A percentile compares a stretch with the other conserved stretches of the same genome.
Conservation (phyloP, 345 rosid species). For the Cochlearia excelsa region DNA sequence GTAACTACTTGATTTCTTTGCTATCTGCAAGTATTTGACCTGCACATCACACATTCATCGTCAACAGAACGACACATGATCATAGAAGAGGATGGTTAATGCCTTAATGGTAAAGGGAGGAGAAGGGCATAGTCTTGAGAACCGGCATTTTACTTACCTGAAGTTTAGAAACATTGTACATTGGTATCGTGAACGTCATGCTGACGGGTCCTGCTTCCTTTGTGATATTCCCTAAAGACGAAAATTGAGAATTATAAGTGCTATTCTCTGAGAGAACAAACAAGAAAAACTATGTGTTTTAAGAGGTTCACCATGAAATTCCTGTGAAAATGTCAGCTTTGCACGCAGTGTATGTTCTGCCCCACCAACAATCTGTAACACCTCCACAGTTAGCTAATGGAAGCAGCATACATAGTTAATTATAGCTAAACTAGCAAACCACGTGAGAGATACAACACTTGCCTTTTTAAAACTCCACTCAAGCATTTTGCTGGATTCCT, state of each 20-base stretch:
- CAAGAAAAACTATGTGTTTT: not conserved
- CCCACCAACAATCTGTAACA: slow-evolving; percentile 81
- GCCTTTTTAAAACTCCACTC: slow-evolving; percentile 95
- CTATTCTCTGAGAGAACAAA: slow-evolving; percentile 1
- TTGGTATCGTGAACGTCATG: slow-evolving; percentile 95
- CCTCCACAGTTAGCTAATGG: slow-evolving; percentile 6
- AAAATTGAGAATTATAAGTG: slow-evolving; percentile 4
- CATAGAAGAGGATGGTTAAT: not conserved
- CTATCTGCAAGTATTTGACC: slow-evolving; percentile 98
- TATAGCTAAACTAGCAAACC: slow-evolving; percentile 4
- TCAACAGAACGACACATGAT: not conserved
- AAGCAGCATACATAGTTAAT: slow-evolving; percentile 1
- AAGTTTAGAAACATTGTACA: slow-evolving; percentile 87
- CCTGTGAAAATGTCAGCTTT: slow-evolving; percentile 93
- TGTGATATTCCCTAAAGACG: slow-evolving; percentile 73
- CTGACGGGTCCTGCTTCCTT: slow-evolving; percentile 98
- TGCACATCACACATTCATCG: slow-evolving; percentile 34
- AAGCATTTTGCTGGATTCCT: slow-evolving; percentile 76
- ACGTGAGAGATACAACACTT: slow-evolving; percentile 27
- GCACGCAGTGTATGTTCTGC: slow-evolving; percentile 87
- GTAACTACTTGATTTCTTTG: slow-evolving; percentile 72
- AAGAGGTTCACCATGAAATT: slow-evolving; percentile 58
- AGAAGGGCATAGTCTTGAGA: not conserved
- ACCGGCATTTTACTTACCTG: slow-evolving; percentile 53
- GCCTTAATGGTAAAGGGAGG: not conserved